These are phyloP conservation scores for Wickerhamiella qilinensis DNA, from an alignment of 805 yeast genomes.

Conservation along the genomic window DNA sequence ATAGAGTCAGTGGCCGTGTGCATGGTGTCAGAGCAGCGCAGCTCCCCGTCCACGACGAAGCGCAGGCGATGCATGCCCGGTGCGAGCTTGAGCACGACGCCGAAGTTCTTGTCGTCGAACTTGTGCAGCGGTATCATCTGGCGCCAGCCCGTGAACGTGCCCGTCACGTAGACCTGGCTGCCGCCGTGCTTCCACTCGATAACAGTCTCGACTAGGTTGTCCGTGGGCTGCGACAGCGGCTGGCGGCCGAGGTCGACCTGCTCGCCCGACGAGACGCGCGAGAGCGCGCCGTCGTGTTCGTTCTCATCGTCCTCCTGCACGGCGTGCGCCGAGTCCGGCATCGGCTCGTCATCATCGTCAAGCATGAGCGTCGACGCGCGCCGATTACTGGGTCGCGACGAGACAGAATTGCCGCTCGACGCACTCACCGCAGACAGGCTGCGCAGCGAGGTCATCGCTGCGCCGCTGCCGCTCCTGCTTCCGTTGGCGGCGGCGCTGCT, in stretches of 20 bases:
- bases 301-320: constrained; percentile 3
- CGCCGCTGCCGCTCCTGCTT: too few species aligned
- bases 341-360: constrained; percentile 7
- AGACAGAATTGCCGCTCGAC: too few species aligned
- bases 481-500: too few species aligned
- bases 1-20: constrained; percentile 97
- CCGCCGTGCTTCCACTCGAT: constrained; percentile 88
- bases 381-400: too few species aligned
- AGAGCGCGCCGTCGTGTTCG: constrained; percentile 15
- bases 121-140: constrained; percentile 81
- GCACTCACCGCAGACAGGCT: too few species aligned
- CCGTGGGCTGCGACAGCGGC: constrained; percentile 1
- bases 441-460: too few species aligned
- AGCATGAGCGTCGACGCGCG: constrained; percentile 14
- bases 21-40: constrained; percentile 69
- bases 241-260: constrained; percentile 14
- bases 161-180: constrained; percentile 83
- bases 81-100: constrained; percentile 31
- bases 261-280: constrained; percentile 19
- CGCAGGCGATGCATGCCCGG: constrained; percentile 87
- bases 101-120: constrained; percentile 17
- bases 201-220: constrained; percentile 14
- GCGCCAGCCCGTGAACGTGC: constrained; percentile 96
- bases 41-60: constrained; percentile 86
- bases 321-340: constrained; percentile 4